phyloP scores from a whole-genome alignment of 1,139 yeast species.

The Meyerozyma carpophila region DNA sequence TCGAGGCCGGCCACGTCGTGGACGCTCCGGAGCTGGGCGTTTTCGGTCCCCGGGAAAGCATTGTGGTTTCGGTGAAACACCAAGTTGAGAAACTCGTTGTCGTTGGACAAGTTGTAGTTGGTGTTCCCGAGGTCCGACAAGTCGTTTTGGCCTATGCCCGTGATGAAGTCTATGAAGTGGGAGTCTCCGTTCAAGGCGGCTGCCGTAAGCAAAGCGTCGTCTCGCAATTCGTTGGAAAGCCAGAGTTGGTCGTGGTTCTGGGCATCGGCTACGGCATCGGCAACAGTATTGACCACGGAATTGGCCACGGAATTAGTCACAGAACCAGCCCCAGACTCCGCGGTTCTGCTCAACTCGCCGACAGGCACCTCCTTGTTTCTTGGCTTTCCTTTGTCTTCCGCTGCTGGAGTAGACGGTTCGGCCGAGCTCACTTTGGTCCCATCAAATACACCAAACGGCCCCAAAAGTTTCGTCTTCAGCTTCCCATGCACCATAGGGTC shows the following conservation, averaged over 20 bases:
- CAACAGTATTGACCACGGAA: too few relatives aligned
- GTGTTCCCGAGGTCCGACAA: slow-evolving; percentile 18
- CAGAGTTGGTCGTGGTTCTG: slow-evolving; percentile 39
- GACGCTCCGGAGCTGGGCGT: slow-evolving; percentile 3
- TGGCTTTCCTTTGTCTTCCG: not conserved
- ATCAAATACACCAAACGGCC: slow-evolving; percentile 80
- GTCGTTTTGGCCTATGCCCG: slow-evolving; percentile 13
- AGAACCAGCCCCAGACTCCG: too few relatives aligned
- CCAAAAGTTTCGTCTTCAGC: slow-evolving; percentile 53
- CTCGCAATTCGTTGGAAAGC: slow-evolving; percentile 66
- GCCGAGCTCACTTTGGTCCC: slow-evolving; percentile 1
- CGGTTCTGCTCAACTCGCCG: not conserved
- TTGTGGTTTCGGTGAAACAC: slow-evolving; percentile 42
- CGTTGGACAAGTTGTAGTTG: slow-evolving; percentile 14
- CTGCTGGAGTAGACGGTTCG: not conserved
- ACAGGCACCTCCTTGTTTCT: not conserved
- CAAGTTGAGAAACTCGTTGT: slow-evolving; percentile 43
- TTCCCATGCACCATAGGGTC: slow-evolving; percentile 27
- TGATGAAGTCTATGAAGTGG: slow-evolving; percentile 50
- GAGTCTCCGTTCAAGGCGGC: slow-evolving; percentile 66
- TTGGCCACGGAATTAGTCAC: too few relatives aligned
- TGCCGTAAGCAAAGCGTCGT: slow-evolving; percentile 68
- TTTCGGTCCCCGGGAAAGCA: slow-evolving; percentile 1
- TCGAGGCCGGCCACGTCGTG: slow-evolving; percentile 5
- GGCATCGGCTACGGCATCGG: slow-evolving; percentile 1